Base-by-base conservation (phyloP, 2,329 filamentous ascomycete species). In the Scolecobasidium constrictum region DNA sequence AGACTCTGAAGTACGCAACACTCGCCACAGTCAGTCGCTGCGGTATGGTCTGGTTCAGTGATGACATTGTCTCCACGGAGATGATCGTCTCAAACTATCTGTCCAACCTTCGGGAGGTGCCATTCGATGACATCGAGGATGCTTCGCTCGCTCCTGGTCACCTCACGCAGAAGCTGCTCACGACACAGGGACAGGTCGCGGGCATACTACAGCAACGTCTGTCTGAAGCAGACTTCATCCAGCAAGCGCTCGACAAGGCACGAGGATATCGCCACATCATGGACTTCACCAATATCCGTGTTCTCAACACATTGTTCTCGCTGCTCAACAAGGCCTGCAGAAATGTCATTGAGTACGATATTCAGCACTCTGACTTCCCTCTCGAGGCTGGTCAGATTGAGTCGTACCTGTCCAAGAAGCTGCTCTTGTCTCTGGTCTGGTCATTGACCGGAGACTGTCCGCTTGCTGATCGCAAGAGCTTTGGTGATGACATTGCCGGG, bases 1-100 rank as follows among this genome's bases (percentile, higher is more conserved):
- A 98, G 66, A 96, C 82, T 3, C 72, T 99, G 47, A 94, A 93
- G 59, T 98, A 98, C 59, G 92, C 92, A 28, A 99, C 92, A 0
- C 76, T 98, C 35, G 92, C 92, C 44, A 99, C 92, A n/a, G 92
- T 99, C 57, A 93, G 85, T 79, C 87, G 92, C 66, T 99, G 92
- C 61, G 92, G 92, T 73, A 99, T 99, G 92, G 93, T 99, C 12
- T 99, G 92, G 92, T 98, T 96, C 67, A 98, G 87, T 58, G 90
- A 95, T 55, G 93, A 98, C 57, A 96, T 88, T 20, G 90, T 99
- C 33, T 90, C 86, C 22, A 77, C 90, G 1, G 76, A 75, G 50
- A 94, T 98, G 83, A 84, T 96, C 78, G 82, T 96, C 33, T 72
- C 78, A 48, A 86, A 96, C 63, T 95, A 98, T 56, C 75, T 98